phyloP scores from a whole-genome alignment of 2,329 filamentous ascomycete genomes.

The Cryoendolithus antarcticus region DNA sequence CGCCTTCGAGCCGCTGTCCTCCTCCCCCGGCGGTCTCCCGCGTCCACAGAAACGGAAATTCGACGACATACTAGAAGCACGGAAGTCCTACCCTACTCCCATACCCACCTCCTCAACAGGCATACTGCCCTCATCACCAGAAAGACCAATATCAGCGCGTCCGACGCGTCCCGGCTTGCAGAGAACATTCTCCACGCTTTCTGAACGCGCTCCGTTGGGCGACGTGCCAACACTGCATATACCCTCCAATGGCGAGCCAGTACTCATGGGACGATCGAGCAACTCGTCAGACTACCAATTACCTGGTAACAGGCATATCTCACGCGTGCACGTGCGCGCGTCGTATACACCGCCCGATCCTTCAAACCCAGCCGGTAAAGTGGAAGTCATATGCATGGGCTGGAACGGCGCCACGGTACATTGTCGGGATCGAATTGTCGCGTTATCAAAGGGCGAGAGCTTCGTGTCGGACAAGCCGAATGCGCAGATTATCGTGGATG shows the following conservation, averaged over 20 bases:
- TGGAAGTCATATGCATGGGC: constrained; percentile 82
- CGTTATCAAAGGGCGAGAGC: constrained; percentile 74
- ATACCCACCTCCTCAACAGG: constrained; percentile 88
- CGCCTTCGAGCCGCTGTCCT: constrained; percentile 68
- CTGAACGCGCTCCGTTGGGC: constrained; percentile 72
- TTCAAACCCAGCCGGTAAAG: constrained; percentile 58
- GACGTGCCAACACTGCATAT: constrained; percentile 74
- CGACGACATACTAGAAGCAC: constrained; percentile 35
- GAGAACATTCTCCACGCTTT: constrained; percentile 51
- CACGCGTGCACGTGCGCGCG: constrained; percentile 83
- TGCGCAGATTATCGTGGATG: constrained; percentile 86
- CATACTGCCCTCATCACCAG: constrained; percentile 69
- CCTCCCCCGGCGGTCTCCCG: constrained; percentile 55
- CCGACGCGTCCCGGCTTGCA: constrained; percentile 39
- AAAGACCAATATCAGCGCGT: constrained; percentile 29
- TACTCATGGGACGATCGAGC: constrained; percentile 85
- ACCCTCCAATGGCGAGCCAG: constrained; percentile 63
- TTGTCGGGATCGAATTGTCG: constrained; percentile 77
- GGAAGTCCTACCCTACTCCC: constrained; percentile 75
- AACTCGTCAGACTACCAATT: constrained; percentile 93
- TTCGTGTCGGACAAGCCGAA: constrained; percentile 80
- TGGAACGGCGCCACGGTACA: constrained; percentile 95
- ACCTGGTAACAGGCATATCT: constrained; percentile 82
- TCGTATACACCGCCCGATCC: constrained; percentile 61
- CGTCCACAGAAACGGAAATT: constrained; percentile 56